Conservation (phyloP, 139 green algal species). For the Tetradesmus obliquus region DNA sequence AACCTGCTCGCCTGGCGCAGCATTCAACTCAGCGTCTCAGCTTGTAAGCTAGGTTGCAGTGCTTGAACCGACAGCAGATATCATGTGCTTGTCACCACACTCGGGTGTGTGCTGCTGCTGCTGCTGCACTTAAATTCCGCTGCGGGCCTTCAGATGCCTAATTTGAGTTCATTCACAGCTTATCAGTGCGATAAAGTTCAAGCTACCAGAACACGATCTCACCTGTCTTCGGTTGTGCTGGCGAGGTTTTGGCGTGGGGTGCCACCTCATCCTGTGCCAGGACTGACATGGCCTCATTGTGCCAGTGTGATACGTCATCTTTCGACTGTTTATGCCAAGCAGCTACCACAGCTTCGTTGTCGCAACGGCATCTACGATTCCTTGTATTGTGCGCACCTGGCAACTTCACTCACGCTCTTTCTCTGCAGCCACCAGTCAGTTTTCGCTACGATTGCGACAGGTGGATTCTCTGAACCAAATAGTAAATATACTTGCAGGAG, state of each 20-base stretch:
- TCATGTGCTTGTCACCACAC: not conserved
- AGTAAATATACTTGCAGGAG: not conserved
- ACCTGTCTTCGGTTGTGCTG: not conserved
- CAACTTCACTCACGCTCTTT: not conserved
- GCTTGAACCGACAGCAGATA: not conserved
- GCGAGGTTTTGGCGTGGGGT: constrained; percentile 1
- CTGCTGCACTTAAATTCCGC: not conserved
- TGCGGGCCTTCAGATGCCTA: not conserved
- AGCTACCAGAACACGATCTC: not conserved
- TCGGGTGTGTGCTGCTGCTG: not conserved
- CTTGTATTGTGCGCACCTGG: not conserved
- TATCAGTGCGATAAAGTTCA: not conserved
- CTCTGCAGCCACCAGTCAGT: not conserved
- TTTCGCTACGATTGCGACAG: not conserved
- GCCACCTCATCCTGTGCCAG: not conserved
- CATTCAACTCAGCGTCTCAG: not conserved
- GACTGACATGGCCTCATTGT: not conserved
- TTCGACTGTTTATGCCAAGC: not conserved
- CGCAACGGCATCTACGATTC: constrained; percentile 1
- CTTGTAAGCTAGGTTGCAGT: not conserved
- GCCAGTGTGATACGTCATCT: not conserved
- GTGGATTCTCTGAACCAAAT: not conserved
- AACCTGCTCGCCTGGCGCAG: not conserved
- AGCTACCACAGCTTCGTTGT: not conserved
- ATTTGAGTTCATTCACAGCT: too few relatives aligned